Conservation (phyloP, 306 rosid genomes). For the Notholithocarpus densiflorus region DNA sequence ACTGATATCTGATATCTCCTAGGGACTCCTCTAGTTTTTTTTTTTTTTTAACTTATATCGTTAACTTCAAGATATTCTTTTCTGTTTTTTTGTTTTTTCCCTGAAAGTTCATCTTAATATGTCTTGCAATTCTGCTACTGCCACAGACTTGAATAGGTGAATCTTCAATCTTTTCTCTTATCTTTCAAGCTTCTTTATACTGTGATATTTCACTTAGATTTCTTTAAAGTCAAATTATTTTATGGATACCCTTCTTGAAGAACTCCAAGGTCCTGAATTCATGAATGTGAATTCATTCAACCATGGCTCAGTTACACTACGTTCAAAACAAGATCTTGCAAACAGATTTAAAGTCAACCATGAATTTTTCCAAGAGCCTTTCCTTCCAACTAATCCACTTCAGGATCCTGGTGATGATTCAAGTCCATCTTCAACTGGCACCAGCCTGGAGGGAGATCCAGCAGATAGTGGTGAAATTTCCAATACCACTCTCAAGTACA, state of each 20-base stretch:
- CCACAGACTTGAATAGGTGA: background rate
- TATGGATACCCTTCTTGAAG: constrained; percentile 36
- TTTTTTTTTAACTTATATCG: background rate
- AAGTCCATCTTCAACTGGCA: constrained; percentile 11
- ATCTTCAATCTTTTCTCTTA: background rate
- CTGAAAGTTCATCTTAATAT: background rate
- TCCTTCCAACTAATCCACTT: constrained; percentile 22
- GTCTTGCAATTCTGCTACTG: background rate
- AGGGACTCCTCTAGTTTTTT: background rate
- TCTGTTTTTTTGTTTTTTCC: background rate
- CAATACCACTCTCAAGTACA: constrained; percentile 52
- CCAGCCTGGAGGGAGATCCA: constrained; percentile 36
- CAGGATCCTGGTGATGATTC: background rate
- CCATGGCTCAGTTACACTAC: constrained; percentile 22
- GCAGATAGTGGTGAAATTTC: constrained; percentile 37
- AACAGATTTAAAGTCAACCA: constrained; percentile 26
- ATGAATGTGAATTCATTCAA: constrained; percentile 36
- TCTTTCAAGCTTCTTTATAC: background rate
- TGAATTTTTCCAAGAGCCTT: constrained; percentile 28
- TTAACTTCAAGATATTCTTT: background rate
- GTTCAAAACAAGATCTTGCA: constrained; percentile 24
- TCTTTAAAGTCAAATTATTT: constrained; percentile 15
- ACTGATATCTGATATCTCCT: background rate
- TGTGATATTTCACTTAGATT: background rate
- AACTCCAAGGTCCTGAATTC: constrained; percentile 14